Evolutionary conservation across 805 yeast species (phyloP).

Genomic region (Isabelozyma rhagii): DNA sequence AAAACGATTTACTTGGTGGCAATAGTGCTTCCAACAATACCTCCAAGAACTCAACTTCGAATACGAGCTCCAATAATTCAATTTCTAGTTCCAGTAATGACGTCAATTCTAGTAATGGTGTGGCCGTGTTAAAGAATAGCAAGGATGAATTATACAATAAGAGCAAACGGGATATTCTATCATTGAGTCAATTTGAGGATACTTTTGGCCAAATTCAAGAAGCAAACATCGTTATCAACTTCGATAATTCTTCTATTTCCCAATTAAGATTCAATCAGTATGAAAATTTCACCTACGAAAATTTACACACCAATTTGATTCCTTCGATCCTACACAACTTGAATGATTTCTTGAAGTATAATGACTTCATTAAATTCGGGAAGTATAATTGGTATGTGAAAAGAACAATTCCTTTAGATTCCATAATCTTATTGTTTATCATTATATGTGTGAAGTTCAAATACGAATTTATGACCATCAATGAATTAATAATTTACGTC

Average conservation of each 20-base stretch:
- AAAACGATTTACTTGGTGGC: background rate
- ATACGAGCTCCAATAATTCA: background rate
- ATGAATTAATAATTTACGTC: slow-evolving; percentile 35
- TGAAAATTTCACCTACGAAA: slow-evolving; percentile 47
- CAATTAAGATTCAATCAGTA: slow-evolving; percentile 31
- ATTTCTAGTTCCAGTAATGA: background rate
- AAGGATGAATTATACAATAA: slow-evolving; percentile 60
- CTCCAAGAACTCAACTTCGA: background rate
- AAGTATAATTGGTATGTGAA: slow-evolving; percentile 61
- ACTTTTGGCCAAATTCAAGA: slow-evolving; percentile 38
- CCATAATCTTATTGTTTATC: slow-evolving; percentile 49
- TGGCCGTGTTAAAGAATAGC: slow-evolving; percentile 9
- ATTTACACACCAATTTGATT: slow-evolving; percentile 49
- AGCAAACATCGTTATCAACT: slow-evolving; percentile 36
- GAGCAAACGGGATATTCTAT: slow-evolving; percentile 22
- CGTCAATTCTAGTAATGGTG: background rate
- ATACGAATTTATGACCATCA: slow-evolving; percentile 34
- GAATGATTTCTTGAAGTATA: slow-evolving; percentile 51
- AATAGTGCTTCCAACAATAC: background rate
- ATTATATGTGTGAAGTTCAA: slow-evolving; percentile 53
- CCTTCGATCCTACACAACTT: slow-evolving; percentile 57
- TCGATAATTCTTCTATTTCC: slow-evolving; percentile 35
- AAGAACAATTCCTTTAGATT: slow-evolving; percentile 59
- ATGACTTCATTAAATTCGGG: slow-evolving; percentile 50
- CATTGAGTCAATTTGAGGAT: slow-evolving; percentile 36